phyloP scores from a whole-genome alignment of 495 filamentous ascomycete genomes.

The Evernia prunastri region DNA sequence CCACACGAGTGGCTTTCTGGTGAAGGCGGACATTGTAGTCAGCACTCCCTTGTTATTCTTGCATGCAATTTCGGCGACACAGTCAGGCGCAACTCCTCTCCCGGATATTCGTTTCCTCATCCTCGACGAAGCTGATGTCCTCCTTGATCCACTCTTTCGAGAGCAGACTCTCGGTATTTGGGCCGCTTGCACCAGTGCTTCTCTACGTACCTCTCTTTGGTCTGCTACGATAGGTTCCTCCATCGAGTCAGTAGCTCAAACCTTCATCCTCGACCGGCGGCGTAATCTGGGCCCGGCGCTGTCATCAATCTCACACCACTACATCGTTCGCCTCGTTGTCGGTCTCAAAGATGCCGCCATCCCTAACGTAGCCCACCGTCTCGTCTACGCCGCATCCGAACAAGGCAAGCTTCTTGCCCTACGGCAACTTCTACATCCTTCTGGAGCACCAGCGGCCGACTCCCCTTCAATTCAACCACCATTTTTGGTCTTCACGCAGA shows the following conservation, averaged over 20 bases:
- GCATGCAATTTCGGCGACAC: conserved; percentile 57
- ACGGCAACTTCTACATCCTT: conserved; percentile 81
- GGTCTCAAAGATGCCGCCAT: conserved; percentile 93
- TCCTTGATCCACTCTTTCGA: conserved; percentile 83
- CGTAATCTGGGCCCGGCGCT: conserved; percentile 23
- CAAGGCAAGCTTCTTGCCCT: conserved; percentile 88
- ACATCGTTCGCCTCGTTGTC: conserved; percentile 75
- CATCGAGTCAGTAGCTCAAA: conserved; percentile 68
- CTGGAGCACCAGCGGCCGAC: conserved; percentile 43
- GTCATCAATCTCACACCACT: conserved; percentile 25
- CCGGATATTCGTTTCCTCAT: conserved; percentile 65
- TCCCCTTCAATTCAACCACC: conserved; percentile 66
- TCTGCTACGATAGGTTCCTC: conserved; percentile 95
- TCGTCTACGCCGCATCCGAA: conserved; percentile 88
- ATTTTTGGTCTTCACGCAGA: conserved; percentile 92
- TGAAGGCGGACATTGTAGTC: conserved; percentile 76
- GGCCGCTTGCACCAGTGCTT: conserved; percentile 60
- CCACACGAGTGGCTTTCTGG: conserved; percentile 31
- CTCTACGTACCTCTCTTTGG: conserved; percentile 73
- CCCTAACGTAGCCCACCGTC: conserved; percentile 80
- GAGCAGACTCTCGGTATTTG: conserved; percentile 86
- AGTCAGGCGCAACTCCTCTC: conserved; percentile 42
- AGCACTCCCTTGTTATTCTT: conserved; percentile 77
- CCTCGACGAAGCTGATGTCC: conserved; percentile 90
- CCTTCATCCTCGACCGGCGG: conserved; percentile 50